Evolutionary conservation across 2,329 filamentous ascomycete species (phyloP).

Genomic region (Trichoderma asperellum): DNA sequence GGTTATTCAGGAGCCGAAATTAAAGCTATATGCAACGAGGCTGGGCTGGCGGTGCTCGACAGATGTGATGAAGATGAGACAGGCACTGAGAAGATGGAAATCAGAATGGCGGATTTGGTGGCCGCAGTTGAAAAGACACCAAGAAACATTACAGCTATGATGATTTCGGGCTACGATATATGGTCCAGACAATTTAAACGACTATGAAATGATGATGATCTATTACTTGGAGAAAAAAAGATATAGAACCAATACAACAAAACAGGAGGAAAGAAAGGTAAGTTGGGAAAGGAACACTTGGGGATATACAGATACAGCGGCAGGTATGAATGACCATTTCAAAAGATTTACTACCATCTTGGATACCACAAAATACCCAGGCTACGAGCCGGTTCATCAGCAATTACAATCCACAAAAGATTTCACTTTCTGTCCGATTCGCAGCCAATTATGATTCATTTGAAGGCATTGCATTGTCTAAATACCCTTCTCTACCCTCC

Average conservation of each 20-base stretch:
- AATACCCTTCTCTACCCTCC: background rate
- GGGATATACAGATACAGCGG: background rate
- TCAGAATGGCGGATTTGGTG: conserved; percentile 50
- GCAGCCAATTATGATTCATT: background rate
- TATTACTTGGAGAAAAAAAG: too few relatives aligned
- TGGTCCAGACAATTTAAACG: conserved; percentile 53
- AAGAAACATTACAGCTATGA: conserved; percentile 61
- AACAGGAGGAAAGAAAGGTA: background rate
- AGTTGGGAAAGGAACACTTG: too few relatives aligned
- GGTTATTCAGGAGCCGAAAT: conserved; percentile 89
- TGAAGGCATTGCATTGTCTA: background rate
- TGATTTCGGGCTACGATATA: conserved; percentile 61
- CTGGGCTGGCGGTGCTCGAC: conserved; percentile 50
- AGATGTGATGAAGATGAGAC: conserved; percentile 39
- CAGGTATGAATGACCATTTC: background rate
- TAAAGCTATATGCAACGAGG: conserved; percentile 54
- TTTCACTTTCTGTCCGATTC: background rate
- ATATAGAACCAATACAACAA: background rate
- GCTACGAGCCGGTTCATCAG: background rate
- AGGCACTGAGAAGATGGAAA: conserved; percentile 38
- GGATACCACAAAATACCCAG: background rate
- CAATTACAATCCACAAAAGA: background rate
- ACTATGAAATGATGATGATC: background rate
- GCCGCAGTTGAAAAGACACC: conserved; percentile 52
- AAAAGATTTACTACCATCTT: background rate